Percentiles rank a stretch among this genome's conserved stretches.
phyloP scores from a whole-genome alignment of 371 early-diverging fungal species.

The Fennellomyces sp. region DNA sequence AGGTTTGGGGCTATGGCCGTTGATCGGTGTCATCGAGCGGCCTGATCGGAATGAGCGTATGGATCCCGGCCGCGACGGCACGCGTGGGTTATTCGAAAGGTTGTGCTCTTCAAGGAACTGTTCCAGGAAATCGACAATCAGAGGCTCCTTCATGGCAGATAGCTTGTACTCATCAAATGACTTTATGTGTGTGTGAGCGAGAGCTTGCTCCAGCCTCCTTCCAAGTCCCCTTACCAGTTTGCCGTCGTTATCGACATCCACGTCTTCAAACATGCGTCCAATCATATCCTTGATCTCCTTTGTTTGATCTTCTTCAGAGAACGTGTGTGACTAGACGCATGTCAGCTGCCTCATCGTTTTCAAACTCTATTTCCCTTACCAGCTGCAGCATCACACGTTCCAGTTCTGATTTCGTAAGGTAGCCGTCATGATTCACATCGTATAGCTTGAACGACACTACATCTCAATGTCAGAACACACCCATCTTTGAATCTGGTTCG shows the following conservation, averaged over 20 bases:
- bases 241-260: constrained; percentile 85
- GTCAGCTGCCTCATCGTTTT: not conserved
- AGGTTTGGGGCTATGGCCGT: constrained; percentile 12
- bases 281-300: constrained; percentile 69
- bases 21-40: constrained; percentile 27
- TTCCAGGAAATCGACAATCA: constrained; percentile 80
- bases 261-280: constrained; percentile 74
- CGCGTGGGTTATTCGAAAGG: constrained; percentile 39
- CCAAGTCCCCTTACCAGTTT: constrained; percentile 56
- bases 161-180: constrained; percentile 81
- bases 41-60: constrained; percentile 36
- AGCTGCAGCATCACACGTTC: constrained; percentile 75
- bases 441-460: constrained; percentile 83
- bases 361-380: too few relatives aligned
- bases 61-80: constrained; percentile 55
- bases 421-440: constrained; percentile 81
- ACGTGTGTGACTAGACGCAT: constrained; percentile 52
- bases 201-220: not conserved
- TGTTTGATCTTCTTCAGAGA: constrained; percentile 74
- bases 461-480: not conserved
- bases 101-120: constrained; percentile 68
- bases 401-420: constrained; percentile 75
- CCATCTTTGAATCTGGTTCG: not conserved
- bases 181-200: too few relatives aligned
- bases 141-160: constrained; percentile 83